A percentile compares a stretch with the other conserved stretches of the same genome.
phyloP scores from a whole-genome alignment of 1,284 basidiomycete species.

The Xerocomus minutiporus region DNA sequence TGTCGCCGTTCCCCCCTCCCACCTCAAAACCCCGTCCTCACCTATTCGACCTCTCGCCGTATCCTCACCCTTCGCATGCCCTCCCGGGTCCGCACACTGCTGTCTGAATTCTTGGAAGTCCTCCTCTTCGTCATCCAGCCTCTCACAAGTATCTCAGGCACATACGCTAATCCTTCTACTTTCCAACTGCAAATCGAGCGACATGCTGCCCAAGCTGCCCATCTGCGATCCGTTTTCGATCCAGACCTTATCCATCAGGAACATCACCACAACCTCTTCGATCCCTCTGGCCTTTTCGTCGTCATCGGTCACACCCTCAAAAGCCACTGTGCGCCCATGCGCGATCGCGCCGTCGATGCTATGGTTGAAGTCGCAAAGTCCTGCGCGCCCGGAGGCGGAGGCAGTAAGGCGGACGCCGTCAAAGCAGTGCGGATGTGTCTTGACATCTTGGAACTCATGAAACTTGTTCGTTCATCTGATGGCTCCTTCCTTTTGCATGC shows the following conservation, averaged over 20 bases:
- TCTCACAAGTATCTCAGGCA: constrained; percentile 48
- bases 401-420: constrained; percentile 63
- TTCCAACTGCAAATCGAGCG: constrained; percentile 53
- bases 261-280: constrained; percentile 73
- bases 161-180: constrained; percentile 49
- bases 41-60: constrained; percentile 40
- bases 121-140: constrained; percentile 81
- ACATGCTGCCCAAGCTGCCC: constrained; percentile 53
- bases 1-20: constrained; percentile 43
- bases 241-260: constrained; percentile 77
- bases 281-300: constrained; percentile 75
- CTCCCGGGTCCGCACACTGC: constrained; percentile 69
- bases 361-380: constrained; percentile 72
- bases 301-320: constrained; percentile 81
- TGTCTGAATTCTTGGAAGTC: constrained; percentile 78
- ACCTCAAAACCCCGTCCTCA: constrained; percentile 41
- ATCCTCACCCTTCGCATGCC: constrained; percentile 62
- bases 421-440: constrained; percentile 80
- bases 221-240: constrained; percentile 62
- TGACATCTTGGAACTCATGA: constrained; percentile 92
- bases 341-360: constrained; percentile 77
- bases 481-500: constrained; percentile 11
- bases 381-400: constrained; percentile 50
- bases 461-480: constrained; percentile 60
- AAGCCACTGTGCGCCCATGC: constrained; percentile 90